phyloP scores from a whole-genome alignment of 139 green algal genomes.

The Coccomyxa sp. region DNA sequence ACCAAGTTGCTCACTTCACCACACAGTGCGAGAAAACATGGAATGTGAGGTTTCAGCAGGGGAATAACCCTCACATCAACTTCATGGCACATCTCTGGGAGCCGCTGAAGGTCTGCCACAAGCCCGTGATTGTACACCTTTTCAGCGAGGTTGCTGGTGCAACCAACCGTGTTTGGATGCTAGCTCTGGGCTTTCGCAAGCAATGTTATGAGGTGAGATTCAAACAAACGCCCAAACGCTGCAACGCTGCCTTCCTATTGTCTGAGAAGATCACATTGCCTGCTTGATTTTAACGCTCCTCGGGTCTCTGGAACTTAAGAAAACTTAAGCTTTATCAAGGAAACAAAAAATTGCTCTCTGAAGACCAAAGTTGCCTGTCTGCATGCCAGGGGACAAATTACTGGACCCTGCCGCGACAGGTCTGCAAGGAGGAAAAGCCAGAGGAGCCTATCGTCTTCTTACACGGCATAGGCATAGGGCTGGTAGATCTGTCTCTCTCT shows the following conservation, averaged over 20 bases:
- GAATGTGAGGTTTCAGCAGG: conserved; percentile 29
- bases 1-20: not conserved
- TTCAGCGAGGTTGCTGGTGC: conserved; percentile 18
- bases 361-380: not conserved
- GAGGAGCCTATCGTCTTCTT: conserved; percentile 42
- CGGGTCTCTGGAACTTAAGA: not conserved
- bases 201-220: not conserved
- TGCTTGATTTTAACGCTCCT: not conserved
- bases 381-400: not conserved
- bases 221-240: not conserved
- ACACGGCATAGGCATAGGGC: conserved; percentile 44
- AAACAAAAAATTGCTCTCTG: not conserved
- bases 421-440: conserved; percentile 3
- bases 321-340: not conserved
- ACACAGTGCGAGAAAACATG: conserved; percentile 15
- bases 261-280: not conserved
- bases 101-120: conserved; percentile 37
- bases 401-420: not conserved
- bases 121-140: conserved; percentile 38
- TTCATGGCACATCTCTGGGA: conserved; percentile 53
- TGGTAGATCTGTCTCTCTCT: conserved; percentile 5
- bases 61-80: conserved; percentile 24
- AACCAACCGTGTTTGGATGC: not conserved
- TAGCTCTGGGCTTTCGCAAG: conserved; percentile 17
- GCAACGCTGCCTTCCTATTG: not conserved